Percentiles rank a stretch among this genome's conserved stretches.
phyloP scores from a whole-genome alignment of 1,284 basidiomycete genomes.

The Sanghuangporus weigelae region DNA sequence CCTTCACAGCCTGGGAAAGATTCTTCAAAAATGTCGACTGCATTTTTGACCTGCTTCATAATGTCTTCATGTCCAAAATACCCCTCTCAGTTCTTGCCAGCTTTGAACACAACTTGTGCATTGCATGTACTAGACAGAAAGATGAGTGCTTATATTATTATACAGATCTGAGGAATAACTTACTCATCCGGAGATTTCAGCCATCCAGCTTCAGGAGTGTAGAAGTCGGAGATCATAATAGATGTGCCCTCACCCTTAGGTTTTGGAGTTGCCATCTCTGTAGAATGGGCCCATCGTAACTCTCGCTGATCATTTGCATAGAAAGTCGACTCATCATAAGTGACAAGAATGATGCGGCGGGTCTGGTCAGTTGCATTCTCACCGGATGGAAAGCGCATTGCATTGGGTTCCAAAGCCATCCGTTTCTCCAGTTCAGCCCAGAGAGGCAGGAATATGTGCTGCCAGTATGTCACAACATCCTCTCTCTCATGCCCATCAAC shows the following conservation, averaged over 20 bases:
- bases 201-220: conserved; percentile 18
- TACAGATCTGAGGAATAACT: background rate
- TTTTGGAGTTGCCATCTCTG: too few relatives aligned
- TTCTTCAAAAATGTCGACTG: conserved; percentile 20
- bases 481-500: background rate
- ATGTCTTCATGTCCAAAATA: conserved; percentile 21
- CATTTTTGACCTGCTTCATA: conserved; percentile 18
- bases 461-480: background rate
- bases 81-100: conserved; percentile 23
- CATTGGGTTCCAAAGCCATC: background rate
- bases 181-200: conserved; percentile 16
- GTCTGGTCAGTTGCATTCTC: background rate
- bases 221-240: conserved; percentile 24
- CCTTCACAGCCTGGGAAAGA: conserved; percentile 6
- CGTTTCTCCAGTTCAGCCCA: background rate
- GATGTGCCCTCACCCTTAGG: too few relatives aligned
- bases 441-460: background rate
- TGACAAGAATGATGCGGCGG: background rate
- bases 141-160: background rate
- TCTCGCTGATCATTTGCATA: background rate
- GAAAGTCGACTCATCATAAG: background rate
- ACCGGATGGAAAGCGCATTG: too few relatives aligned
- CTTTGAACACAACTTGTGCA: conserved; percentile 15
- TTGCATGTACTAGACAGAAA: background rate
- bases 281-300: background rate